phyloP scores from a whole-genome alignment of 495 filamentous ascomycete genomes.

The Parmelia sp. region DNA sequence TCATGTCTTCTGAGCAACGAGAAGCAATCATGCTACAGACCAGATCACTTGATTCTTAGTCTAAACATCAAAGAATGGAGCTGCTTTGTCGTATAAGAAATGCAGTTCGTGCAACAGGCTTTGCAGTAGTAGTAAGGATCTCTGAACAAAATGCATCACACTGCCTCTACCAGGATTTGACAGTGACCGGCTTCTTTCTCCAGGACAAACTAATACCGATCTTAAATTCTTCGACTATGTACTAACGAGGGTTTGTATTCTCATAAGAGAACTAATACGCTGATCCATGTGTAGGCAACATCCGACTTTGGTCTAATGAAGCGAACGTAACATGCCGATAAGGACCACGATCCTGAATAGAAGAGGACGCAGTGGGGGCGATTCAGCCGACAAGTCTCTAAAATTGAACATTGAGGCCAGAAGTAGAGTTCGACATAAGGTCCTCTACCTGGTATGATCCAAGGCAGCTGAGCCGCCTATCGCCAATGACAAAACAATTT shows the following conservation, averaged over 20 bases:
- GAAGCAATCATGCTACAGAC: no score
- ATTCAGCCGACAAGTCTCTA: slow-evolving; percentile 51
- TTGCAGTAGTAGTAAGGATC: not conserved
- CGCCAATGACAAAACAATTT: no score
- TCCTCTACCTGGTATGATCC: slow-evolving; percentile 51
- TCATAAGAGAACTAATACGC: not conserved
- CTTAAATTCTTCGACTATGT: slow-evolving; percentile 62
- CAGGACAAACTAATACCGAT: slow-evolving; percentile 61
- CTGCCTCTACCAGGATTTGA: slow-evolving; percentile 44
- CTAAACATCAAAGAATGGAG: not conserved
- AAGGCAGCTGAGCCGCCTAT: no score
- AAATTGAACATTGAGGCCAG: slow-evolving; percentile 46
- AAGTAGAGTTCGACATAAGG: slow-evolving; percentile 52
- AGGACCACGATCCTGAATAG: slow-evolving; percentile 18
- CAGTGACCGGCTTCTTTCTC: slow-evolving; percentile 62
- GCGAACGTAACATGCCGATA: slow-evolving; percentile 48
- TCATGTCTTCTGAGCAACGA: no score
- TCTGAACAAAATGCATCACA: not conserved
- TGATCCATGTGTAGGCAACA: slow-evolving; percentile 20
- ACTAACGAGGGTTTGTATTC: slow-evolving; percentile 4
- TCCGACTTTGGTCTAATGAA: slow-evolving; percentile 62
- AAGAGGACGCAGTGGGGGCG: slow-evolving; percentile 59
- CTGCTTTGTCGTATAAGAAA: not conserved
- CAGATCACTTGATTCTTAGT: not conserved
- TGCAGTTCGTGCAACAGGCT: not conserved